Percentiles rank a stretch among this genome's conserved stretches.
Conservation (phyloP, 352 stramenopile species). For the Phytophthora pini region DNA sequence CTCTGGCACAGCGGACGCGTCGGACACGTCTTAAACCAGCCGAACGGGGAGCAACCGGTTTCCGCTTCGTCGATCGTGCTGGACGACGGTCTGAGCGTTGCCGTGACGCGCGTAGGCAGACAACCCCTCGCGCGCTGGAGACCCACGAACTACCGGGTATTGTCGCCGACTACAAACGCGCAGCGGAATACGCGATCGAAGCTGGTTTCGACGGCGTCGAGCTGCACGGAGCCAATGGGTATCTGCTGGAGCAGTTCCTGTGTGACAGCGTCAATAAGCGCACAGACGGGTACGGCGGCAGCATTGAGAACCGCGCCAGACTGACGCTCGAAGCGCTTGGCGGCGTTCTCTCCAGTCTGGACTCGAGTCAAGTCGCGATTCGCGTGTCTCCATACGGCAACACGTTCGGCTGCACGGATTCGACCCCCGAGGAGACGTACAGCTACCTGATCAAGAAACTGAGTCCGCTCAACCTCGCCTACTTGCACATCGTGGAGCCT, state of each 20-base stretch:
- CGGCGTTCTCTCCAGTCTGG: constrained; percentile 35
- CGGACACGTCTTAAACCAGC: constrained; percentile 67
- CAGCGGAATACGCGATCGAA: constrained; percentile 26
- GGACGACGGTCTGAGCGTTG: constrained; percentile 18
- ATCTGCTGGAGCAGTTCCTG: constrained; percentile 42
- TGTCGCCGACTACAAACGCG: constrained; percentile 30
- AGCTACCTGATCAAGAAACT: constrained; percentile 43
- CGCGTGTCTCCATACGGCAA: constrained; percentile 39
- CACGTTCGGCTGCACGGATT: constrained; percentile 43
- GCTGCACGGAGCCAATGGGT: constrained; percentile 36
- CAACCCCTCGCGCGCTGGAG: constrained; percentile 59
- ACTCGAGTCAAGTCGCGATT: constrained; percentile 41
- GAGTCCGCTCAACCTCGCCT: constrained; percentile 47
- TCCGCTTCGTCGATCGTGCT: constrained; percentile 43
- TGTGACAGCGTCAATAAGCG: constrained; percentile 33
- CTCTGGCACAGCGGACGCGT: constrained; percentile 87
- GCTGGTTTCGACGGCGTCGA: constrained; percentile 40
- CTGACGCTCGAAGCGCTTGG: constrained; percentile 73
- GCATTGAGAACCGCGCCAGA: constrained; percentile 74
- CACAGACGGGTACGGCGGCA: constrained; percentile 57
- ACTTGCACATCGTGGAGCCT: constrained; percentile 62
- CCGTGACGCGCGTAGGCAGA: constrained; percentile 41
- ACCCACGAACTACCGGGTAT: constrained; percentile 73
- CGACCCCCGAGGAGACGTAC: constrained; percentile 45
- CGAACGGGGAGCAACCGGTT: constrained; percentile 53